Base-by-base conservation (phyloP, 2,329 filamentous ascomycete genomes). In the Mollisiaceae sp. region DNA sequence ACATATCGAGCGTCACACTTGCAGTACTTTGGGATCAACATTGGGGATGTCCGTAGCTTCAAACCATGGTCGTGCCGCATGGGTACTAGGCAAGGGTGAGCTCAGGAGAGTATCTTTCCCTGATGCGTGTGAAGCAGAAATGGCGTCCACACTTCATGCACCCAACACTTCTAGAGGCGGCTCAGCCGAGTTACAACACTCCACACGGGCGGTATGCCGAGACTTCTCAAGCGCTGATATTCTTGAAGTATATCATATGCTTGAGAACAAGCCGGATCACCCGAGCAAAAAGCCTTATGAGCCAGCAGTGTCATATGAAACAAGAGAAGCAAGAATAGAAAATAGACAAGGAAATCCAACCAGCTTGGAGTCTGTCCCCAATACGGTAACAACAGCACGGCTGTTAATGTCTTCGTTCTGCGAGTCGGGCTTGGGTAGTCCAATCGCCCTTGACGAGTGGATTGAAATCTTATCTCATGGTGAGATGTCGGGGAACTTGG, bases 1-100 rank as follows among this genome's bases (percentile, higher is more conserved):
- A 35, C 18, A 8, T 12, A 54, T 35, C 24, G 35, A 57, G 55
- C 35, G 24, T 57, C 20, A 38, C n/a, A 15, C 5, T 39, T n/a
- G 9, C 36, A 8, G 39, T 54, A 54, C 12, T 54, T 35, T 54
- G 50, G 50, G 24, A 5, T 54, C 50, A 54, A 32, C 32, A 41
- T 57, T 57, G 55, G 55, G 55, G 55, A 57, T 57, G 32, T 57
- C 55, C 55, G 55, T 57, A 57, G 55, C 55, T n/a, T 57, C 55
- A 57, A 39, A 57, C 55, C 55, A 57, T 38, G 35, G n/a, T 57
- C 35, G 55, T 57, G 3, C 35, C 15, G 55, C 55, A 57, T 57
- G 55, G 36, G 9, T 36, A 57, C 18, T 57, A 57, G 24, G 9
- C 55, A 57, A 41, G 55, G 55, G 35, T 57, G 55, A 8, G 55